Percentiles rank a stretch among this genome's conserved stretches.
phyloP scores from a whole-genome alignment of 768 basidiomycete species.

The Crassisporium funariophilum region DNA sequence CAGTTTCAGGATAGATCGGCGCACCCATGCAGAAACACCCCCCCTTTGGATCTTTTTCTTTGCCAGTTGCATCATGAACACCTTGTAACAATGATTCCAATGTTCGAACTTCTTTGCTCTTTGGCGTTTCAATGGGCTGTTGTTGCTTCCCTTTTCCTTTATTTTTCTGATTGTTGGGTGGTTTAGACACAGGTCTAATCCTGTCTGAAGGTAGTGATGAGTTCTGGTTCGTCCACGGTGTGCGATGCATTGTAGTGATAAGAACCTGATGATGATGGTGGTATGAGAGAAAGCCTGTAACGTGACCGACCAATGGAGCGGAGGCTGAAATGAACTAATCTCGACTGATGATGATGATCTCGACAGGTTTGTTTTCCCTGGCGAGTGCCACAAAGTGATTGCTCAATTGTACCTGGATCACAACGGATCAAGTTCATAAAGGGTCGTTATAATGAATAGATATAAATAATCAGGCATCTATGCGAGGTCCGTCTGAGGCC shows the following conservation, averaged over 20 bases:
- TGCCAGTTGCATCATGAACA: conserved; percentile 35
- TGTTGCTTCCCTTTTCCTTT: conserved; percentile 40
- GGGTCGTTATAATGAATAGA: too few species aligned
- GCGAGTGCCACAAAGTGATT: conserved; percentile 4
- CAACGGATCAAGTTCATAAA: too few species aligned
- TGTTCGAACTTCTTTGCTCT: conserved; percentile 49
- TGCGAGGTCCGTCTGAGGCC: too few species aligned
- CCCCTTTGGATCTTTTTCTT: conserved; percentile 54
- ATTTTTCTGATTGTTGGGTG: conserved; percentile 19
- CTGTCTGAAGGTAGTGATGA: conserved; percentile 59
- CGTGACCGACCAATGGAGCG: too few species aligned
- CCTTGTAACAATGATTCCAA: conserved; percentile 51
- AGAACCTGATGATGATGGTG: not conserved
- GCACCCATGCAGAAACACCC: conserved; percentile 75
- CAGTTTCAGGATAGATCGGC: conserved; percentile 5
- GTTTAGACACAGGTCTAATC: conserved; percentile 36
- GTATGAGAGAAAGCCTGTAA: not conserved
- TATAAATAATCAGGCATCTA: too few species aligned
- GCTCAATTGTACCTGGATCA: conserved; percentile 7
- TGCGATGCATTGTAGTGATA: conserved; percentile 35
- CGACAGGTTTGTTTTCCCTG: not conserved
- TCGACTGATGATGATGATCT: too few species aligned
- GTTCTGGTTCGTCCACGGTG: conserved; percentile 44
- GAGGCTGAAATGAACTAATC: too few species aligned
- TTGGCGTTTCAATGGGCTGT: conserved; percentile 35